Percentiles rank a stretch among this genome's conserved stretches.
Conservation (phyloP, 768 basidiomycete species). For the Phylloporus sp. region DNA sequence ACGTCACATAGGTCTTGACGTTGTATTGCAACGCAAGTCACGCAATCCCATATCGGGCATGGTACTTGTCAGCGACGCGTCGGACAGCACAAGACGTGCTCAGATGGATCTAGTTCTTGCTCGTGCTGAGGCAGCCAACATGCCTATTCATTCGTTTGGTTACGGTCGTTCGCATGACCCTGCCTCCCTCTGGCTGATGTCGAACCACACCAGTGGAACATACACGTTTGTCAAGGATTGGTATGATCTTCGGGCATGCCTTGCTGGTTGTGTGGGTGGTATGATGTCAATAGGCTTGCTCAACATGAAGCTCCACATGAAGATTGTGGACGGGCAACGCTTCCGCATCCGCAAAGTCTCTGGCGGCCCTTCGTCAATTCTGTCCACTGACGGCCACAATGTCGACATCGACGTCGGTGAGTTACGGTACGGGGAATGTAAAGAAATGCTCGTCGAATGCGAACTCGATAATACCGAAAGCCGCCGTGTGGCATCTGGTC, state of each 20-base stretch:
- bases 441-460: conserved; percentile 92
- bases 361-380: conserved; percentile 81
- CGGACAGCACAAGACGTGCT: conserved; percentile 86
- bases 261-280: conserved; percentile 93
- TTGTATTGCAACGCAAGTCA: conserved; percentile 89
- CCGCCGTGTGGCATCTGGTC: conserved; percentile 13
- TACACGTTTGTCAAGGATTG: conserved; percentile 98
- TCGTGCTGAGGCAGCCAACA: conserved; percentile 91
- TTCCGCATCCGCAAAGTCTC: conserved; percentile 95
- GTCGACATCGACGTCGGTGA: conserved; percentile 95
- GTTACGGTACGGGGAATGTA: conserved; percentile 90
- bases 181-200: conserved; percentile 97
- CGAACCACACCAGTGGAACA: conserved; percentile 94
- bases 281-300: conserved; percentile 93
- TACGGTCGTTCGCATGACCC: conserved; percentile 98
- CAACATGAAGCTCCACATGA: conserved; percentile 94
- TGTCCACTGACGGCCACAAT: conserved; percentile 88
- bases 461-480: conserved; percentile 79
- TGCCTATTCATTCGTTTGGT: conserved; percentile 95
- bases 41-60: conserved; percentile 89
- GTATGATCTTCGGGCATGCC: conserved; percentile 89
- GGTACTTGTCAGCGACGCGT: conserved; percentile 87
- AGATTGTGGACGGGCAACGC: conserved; percentile 81
- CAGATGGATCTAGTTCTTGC: conserved; percentile 99
- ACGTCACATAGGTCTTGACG: conserved; percentile 64